phyloP scores from a whole-genome alignment of 495 filamentous ascomycete genomes.

The Xylaria intraflava region DNA sequence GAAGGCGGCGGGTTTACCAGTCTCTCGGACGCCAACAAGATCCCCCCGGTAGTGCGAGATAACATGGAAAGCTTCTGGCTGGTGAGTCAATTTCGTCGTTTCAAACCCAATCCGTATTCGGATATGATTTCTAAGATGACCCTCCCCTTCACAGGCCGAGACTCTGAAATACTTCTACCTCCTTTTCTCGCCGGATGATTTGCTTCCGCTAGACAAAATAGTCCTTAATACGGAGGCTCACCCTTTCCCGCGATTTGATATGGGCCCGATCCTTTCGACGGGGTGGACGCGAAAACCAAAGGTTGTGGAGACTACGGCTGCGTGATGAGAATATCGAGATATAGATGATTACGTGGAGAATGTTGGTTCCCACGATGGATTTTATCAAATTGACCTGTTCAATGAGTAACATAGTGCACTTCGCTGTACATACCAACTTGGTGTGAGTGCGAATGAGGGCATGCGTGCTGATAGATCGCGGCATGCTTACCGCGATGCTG shows the following conservation, averaged over 20 bases:
- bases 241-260: slow-evolving; percentile 77
- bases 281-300: slow-evolving; percentile 76
- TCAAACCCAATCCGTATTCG: background rate
- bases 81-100: slow-evolving; percentile 39
- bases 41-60: slow-evolving; percentile 60
- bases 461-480: too few species aligned
- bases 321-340: background rate
- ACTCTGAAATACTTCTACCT: slow-evolving; percentile 98
- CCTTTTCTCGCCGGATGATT: slow-evolving; percentile 77
- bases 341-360: background rate
- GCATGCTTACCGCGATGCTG: too few species aligned
- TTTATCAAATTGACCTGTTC: background rate
- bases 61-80: slow-evolving; percentile 98
- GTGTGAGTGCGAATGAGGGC: too few species aligned
- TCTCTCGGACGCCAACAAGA: slow-evolving; percentile 62
- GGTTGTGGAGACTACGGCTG: slow-evolving; percentile 27
- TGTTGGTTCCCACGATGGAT: background rate
- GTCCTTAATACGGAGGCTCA: slow-evolving; percentile 97
- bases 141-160: slow-evolving; percentile 63
- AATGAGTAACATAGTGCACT: background rate
- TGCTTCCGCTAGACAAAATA: slow-evolving; percentile 75
- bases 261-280: slow-evolving; percentile 69
- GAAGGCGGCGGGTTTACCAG: slow-evolving; percentile 78
- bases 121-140: slow-evolving; percentile 1
- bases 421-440: too few species aligned